These are phyloP conservation scores for Chalaropsis thielavioides DNA, from an alignment of 2,329 filamentous ascomycete genomes.

Conservation along the genomic window DNA sequence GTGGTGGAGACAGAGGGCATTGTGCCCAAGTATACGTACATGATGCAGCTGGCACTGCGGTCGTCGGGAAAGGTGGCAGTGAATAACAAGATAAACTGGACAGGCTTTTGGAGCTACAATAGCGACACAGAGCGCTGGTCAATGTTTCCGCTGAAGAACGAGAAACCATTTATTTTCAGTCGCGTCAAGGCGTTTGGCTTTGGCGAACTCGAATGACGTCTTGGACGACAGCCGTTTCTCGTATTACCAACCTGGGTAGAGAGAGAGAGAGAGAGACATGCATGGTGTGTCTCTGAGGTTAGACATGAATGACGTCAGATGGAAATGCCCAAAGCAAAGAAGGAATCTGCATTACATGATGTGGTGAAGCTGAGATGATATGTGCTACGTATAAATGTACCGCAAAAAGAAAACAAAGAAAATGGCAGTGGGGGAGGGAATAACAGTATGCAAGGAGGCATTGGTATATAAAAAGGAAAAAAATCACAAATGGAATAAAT, in stretches of 20 bases:
- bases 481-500: slow-evolving; percentile 2
- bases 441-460: slow-evolving; percentile 3
- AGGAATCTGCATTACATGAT: background rate
- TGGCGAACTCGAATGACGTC: slow-evolving; percentile 24
- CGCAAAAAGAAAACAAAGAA: background rate
- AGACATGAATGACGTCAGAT: no score
- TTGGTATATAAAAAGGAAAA: slow-evolving; percentile 3
- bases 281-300: no score
- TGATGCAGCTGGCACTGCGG: slow-evolving; percentile 61
- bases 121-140: slow-evolving; percentile 79
- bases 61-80: slow-evolving; percentile 46
- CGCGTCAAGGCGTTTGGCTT: slow-evolving; percentile 48
- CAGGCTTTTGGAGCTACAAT: slow-evolving; percentile 84
- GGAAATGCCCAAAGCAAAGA: background rate
- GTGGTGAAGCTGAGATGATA: background rate
- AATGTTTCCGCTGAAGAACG: slow-evolving; percentile 54
- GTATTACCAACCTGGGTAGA: no score
- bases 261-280: no score
- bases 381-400: background rate
- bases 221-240: background rate
- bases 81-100: slow-evolving; percentile 83
- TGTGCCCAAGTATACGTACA: slow-evolving; percentile 64
- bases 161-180: slow-evolving; percentile 54
- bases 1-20: slow-evolving; percentile 78
- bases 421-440: background rate